Evolutionary conservation across 805 yeast genomes (phyloP), one percentile per base, ranked within the genome.

Genomic region (Cyberlindnera amylophila): DNA sequence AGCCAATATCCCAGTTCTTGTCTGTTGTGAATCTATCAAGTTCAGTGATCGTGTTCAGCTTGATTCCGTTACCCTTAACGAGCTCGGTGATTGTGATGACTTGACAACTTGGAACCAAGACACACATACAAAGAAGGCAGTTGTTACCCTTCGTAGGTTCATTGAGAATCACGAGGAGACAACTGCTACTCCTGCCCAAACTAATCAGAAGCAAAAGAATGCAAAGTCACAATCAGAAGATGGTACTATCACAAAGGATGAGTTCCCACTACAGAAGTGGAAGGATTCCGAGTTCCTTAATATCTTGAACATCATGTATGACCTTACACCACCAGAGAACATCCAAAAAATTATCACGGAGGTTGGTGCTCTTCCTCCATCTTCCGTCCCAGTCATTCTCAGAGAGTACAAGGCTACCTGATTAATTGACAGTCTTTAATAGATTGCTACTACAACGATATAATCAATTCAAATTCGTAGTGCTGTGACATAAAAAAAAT

Each of bases 361-460:
- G 63, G 79, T 91, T 50, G 99, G 99, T 23, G 87, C 96, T 3
- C 72, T 93, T 52, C 99, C 99, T 10, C 96, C 99, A 33, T 85
- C 95, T n/a, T 88, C 98, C 2, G 98, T 93, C 44, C 99, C 99
- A 21, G 98, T 93, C 37, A 87, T 93, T 47, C 70, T 93, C 55
- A 79, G 98, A 66, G 99, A 93, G 64, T 93, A 91, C 64, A 87
- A 88, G 36, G 36, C 36, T 23, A 34, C 24, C 14, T 30, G 32
- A 34, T 14, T 5, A 10, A 19, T 6, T 13, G 14, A 17, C 4
- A n/a, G 15, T 21, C 6, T 21, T 21, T 6, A 21, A 21, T 21
- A 21, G 24, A 9, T 21, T 21, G 9, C 24, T 9, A 21, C 31
- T 28, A 13, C 15, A 13, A 28, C 15, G n/a, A 28, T 28, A 12